Evolutionary conservation across 176 grass and related monocot genomes (phyloP), one percentile per base, ranked within the genome.

Genomic region (Eragrostis nindensis): DNA sequence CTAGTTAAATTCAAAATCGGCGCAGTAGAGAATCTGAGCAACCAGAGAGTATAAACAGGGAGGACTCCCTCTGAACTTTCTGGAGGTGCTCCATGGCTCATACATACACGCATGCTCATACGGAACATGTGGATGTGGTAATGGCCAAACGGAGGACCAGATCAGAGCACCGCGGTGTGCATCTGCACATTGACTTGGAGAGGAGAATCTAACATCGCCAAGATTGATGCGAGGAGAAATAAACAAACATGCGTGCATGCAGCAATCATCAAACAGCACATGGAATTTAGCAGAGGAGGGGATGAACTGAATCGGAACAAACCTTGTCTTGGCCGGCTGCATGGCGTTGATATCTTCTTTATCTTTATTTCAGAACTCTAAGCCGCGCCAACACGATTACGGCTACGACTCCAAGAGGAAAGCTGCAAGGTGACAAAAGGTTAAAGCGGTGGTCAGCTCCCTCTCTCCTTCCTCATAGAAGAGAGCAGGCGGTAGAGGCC

Each of bases 301-400:
- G n/a, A 48, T 68, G 86, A 83, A 65, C 9, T 18, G 81, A 43
- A 71, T 54, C 18, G 68, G 30, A 80, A 57, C 83, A 75, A 76
- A 97, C 94, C 94, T 97, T 71, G 86, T 54, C 68, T 83, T 97
- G 77, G 88, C 36, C 48, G 88, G 17, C 74, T 91, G 94, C 94
- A 97, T 97, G 79, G 62, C 80, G 84, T 12, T 36, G 57, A 78
- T 74, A 24, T 22, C 50, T 57, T n/a, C 46, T 1, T 8, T 64
- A 68, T 83, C 40, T 85, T 77, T 6, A 84, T 61, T 75, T 25
- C 85, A 59, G 12, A 80, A 52, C 16, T 46, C 71, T 50, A 71
- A 83, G 67, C 49, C 68, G 15, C 62, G 3, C 7, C 45, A 9
- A 62, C 64, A 55, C 54, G 8, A 70, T 17, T 15, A 6, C 42